phyloP scores from a whole-genome alignment of 2,329 filamentous ascomycete genomes.

The Clonostachys rhizophaga region DNA sequence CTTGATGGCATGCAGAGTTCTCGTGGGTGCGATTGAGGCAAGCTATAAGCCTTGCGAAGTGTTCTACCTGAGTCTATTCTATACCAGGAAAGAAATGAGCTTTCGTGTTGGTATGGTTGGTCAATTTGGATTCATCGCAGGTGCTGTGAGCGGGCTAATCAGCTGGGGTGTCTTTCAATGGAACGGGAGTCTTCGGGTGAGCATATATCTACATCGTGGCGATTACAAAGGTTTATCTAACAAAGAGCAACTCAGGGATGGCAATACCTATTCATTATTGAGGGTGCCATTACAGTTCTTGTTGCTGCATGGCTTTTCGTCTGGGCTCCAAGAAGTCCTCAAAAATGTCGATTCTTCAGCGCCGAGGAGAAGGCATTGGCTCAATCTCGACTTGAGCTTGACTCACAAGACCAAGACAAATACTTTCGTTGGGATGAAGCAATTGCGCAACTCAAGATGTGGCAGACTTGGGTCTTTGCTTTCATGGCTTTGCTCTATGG shows the following conservation, averaged over 20 bases:
- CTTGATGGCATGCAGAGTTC: slow-evolving; percentile 32
- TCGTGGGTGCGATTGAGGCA: slow-evolving; percentile 33
- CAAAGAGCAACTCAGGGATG: slow-evolving; percentile 7
- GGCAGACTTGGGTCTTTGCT: slow-evolving; percentile 13
- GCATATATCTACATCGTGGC: not conserved
- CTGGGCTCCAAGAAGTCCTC: slow-evolving; percentile 11
- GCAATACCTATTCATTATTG: slow-evolving; percentile 18
- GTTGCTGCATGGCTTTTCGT: slow-evolving; percentile 10
- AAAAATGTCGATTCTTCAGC: slow-evolving; percentile 12
- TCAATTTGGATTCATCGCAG: slow-evolving; percentile 14
- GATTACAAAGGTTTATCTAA: not conserved
- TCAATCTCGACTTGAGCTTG: slow-evolving; percentile 13
- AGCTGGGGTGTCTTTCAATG: slow-evolving; percentile 16
- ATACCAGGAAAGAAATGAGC: slow-evolving; percentile 24
- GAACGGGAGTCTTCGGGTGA: slow-evolving; percentile 8
- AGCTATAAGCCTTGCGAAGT: slow-evolving; percentile 40
- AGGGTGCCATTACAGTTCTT: slow-evolving; percentile 13
- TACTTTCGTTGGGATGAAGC: slow-evolving; percentile 13
- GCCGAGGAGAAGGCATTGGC: slow-evolving; percentile 15
- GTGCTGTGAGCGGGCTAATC: slow-evolving; percentile 14
- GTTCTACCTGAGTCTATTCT: slow-evolving; percentile 35
- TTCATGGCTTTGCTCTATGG: slow-evolving; percentile 15
- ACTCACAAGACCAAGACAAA: slow-evolving; percentile 11
- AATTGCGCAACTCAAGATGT: slow-evolving; percentile 10
- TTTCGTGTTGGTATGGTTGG: slow-evolving; percentile 5